phyloP scores from a whole-genome alignment of 139 green algal genomes.

The Mesotaenium endlicherianum region DNA sequence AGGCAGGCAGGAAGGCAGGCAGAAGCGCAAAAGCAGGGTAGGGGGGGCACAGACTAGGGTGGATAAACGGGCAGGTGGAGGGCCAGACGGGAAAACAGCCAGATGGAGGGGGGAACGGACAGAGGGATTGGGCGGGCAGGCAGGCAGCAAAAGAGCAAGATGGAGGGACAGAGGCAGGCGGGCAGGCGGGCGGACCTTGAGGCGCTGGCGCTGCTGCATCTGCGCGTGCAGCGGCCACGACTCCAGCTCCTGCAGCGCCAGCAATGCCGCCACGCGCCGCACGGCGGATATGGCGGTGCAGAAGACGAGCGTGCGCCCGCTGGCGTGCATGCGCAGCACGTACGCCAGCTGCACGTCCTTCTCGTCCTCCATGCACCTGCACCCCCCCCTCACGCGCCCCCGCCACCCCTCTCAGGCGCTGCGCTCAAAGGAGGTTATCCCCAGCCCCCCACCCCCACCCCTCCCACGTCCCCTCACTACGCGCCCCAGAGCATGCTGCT shows the following conservation, averaged over 20 bases:
- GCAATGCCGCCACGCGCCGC: constrained; percentile 75
- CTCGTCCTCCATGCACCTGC: constrained; percentile 62
- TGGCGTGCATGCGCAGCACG: constrained; percentile 63
- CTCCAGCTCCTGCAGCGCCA: constrained; percentile 70
- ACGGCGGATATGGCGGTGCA: constrained; percentile 81
- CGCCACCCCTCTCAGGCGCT: constrained; percentile 49
- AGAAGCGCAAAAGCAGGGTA: too few species aligned
- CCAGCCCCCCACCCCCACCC: too few species aligned
- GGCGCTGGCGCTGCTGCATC: constrained; percentile 89
- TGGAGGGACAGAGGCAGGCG: background rate
- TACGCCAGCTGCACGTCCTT: constrained; percentile 84
- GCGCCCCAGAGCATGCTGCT: background rate
- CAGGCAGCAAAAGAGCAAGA: background rate
- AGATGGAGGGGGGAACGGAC: too few species aligned
- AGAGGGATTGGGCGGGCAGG: too few species aligned
- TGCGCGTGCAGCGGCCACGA: constrained; percentile 74
- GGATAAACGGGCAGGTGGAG: too few species aligned
- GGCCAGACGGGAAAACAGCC: too few species aligned
- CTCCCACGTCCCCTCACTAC: too few species aligned
- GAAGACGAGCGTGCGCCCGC: constrained; percentile 87
- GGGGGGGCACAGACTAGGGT: too few species aligned
- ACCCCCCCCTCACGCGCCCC: constrained; percentile 62
- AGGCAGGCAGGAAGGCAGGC: too few species aligned
- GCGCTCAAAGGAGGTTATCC: constrained; percentile 4
- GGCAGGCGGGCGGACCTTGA: constrained; percentile 65